Evolutionary conservation across 495 filamentous ascomycete genomes (phyloP).

Genomic region (Aspergillus avenaceus): DNA sequence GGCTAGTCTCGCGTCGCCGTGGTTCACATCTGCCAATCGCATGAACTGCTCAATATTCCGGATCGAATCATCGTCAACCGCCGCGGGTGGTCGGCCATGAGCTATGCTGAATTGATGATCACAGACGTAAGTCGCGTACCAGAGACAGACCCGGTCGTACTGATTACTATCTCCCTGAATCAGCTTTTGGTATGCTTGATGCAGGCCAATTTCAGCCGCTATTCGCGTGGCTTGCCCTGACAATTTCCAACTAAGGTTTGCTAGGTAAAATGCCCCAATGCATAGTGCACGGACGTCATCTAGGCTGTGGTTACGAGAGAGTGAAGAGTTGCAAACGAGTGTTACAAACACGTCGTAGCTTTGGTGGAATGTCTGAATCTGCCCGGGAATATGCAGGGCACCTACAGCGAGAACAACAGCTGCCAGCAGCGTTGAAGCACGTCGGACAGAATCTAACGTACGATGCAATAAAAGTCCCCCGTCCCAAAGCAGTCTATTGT

Average conservation of each 20-base stretch:
- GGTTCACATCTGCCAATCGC: constrained; percentile 15
- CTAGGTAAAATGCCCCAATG: constrained; percentile 34
- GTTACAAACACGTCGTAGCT: constrained; percentile 31
- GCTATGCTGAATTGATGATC: constrained; percentile 11
- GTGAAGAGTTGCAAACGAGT: constrained; percentile 25
- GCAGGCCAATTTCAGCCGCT: constrained; percentile 32
- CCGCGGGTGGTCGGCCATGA: constrained; percentile 7
- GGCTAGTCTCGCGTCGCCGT: constrained; percentile 31
- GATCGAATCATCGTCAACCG: constrained; percentile 30
- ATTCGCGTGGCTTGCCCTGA: constrained; percentile 34
- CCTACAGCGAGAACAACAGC: constrained; percentile 32
- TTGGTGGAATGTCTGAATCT: constrained; percentile 24
- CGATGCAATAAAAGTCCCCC: constrained; percentile 25
- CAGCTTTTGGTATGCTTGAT: constrained; percentile 27
- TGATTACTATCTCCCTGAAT: constrained; percentile 14
- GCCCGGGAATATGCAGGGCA: constrained; percentile 27
- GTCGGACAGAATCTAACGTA: constrained; percentile 19
- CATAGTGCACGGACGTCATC: constrained; percentile 34
- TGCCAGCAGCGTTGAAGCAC: constrained; percentile 27
- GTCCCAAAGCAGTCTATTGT: constrained; percentile 35
- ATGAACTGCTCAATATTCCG: constrained; percentile 31
- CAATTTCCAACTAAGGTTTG: constrained; percentile 33
- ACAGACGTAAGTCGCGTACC: constrained; percentile 35
- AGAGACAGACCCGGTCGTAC: constrained; percentile 14
- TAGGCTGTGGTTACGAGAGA: constrained; percentile 26